Evolutionary conservation across 257 asterid species (phyloP), one percentile per base, ranked within the genome.

Genomic region (Capsicum baccatum): DNA sequence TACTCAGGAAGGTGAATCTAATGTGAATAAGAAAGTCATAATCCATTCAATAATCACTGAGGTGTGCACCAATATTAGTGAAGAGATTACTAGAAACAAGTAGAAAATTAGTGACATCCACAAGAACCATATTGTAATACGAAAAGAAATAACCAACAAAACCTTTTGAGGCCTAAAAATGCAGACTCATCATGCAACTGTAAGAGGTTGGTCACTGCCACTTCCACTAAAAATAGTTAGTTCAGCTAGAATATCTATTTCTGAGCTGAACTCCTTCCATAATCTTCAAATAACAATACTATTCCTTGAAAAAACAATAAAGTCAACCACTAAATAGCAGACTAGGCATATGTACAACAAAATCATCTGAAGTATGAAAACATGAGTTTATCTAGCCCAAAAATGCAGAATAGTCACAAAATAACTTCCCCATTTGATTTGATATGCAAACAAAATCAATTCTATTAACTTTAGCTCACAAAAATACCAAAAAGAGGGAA

Each of bases 121-220:
- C 56, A 44, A 47, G 58, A 47, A 47, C 58, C 15, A 71, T 57
- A n/a, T 71, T 37, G 37, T 19, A n/a, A 47, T 70, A 70, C 79
- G 16, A n/a, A 17, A 2, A 47, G 16, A 14, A n/a, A 44, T 3
- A 44, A 47, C 33, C 79, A n/a, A 71, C 39, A 16, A 33, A 71
- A 17, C 33, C 58, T 71, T 47, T 71, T 71, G 79, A 71, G 58
- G 39, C 79, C 57, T 47, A 71, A 47, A 71, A 47, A 8, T 70
- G 39, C 79, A 50, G 42, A 74, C n/a, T 1, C 6, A 10, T 6
- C 44, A 74, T 0, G 16, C 80, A 48, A 19, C 60, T 48, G 16
- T 3, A 74, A 3, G 42, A 47, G 37, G n/a, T 48, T 6, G 58
- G 33, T 12, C 15, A 44, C 5, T 9, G 16, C 17, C 57, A 73